These are phyloP conservation scores for Kodamaea sp. DNA, from an alignment of 1,139 yeast genomes.

Conservation along the genomic window DNA sequence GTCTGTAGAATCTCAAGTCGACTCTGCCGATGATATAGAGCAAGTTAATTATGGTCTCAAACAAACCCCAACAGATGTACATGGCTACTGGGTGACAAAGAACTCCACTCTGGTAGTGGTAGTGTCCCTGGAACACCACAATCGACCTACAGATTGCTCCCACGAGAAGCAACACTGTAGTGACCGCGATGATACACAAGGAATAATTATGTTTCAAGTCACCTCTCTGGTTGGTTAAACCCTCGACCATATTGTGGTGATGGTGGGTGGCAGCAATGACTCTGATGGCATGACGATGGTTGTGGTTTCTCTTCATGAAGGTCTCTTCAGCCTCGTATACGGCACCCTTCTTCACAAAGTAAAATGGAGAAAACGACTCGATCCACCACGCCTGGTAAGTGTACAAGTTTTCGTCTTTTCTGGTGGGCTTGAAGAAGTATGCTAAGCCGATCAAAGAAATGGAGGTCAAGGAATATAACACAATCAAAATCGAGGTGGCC, in stretches of 20 bases:
- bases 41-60: constrained; percentile 37
- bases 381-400: constrained; percentile 54
- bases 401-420: constrained; percentile 43
- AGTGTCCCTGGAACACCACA: constrained; percentile 32
- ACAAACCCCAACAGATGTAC: constrained; percentile 43
- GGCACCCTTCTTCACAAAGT: constrained; percentile 41
- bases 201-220: constrained; percentile 38
- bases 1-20: constrained; percentile 49
- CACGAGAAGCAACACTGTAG: constrained; percentile 35
- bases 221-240: constrained; percentile 43
- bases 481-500: constrained; percentile 32
- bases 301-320: constrained; percentile 45
- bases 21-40: constrained; percentile 45
- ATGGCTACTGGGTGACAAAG: constrained; percentile 31
- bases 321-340: constrained; percentile 42
- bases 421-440: constrained; percentile 43
- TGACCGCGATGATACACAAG: constrained; percentile 30
- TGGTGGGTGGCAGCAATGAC: constrained; percentile 49
- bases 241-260: constrained; percentile 44
- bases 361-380: constrained; percentile 44
- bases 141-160: constrained; percentile 35
- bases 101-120: constrained; percentile 20
- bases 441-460: constrained; percentile 38
- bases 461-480: constrained; percentile 39
- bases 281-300: constrained; percentile 45